A percentile compares a stretch with the other conserved stretches of the same genome.
phyloP scores from a whole-genome alignment of 164 flowering plant species.

The Nymphaea thermarum region DNA sequence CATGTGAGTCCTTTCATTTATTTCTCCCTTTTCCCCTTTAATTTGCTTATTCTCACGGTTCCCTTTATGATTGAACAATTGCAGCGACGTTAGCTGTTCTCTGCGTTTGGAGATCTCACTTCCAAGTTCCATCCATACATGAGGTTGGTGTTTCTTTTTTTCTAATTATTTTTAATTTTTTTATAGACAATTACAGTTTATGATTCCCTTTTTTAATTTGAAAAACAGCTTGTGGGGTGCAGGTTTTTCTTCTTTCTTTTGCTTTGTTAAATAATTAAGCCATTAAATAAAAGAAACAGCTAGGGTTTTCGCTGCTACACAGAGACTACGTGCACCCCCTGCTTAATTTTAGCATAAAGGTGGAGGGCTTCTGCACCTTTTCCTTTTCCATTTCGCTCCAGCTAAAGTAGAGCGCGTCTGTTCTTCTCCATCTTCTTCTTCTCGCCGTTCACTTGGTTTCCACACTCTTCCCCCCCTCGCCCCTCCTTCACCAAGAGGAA shows the following conservation, averaged over 20 bases:
- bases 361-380: constrained; percentile 19
- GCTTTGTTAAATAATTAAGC: background rate
- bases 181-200: too few relatives aligned
- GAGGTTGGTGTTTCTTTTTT: too few relatives aligned
- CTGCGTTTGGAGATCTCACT: too few relatives aligned
- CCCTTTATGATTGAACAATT: too few relatives aligned
- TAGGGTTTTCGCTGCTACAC: background rate
- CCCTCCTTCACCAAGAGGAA: background rate
- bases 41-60: too few relatives aligned
- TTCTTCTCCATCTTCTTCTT: too few relatives aligned
- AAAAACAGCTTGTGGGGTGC: background rate
- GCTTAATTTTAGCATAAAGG: background rate
- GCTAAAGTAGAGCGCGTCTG: constrained; percentile 43
- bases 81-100: too few relatives aligned
- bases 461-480: background rate
- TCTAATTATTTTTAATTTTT: too few relatives aligned
- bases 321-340: background rate
- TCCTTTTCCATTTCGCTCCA: constrained; percentile 43
- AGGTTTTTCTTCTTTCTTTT: background rate
- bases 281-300: background rate
- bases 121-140: too few relatives aligned
- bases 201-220: too few relatives aligned
- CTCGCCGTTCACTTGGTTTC: too few relatives aligned
- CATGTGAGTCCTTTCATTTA: background rate
- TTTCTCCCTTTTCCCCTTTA: background rate